These are phyloP conservation scores for Torulaspora microellipsoides DNA, from an alignment of 805 yeast genomes.

Conservation along the genomic window DNA sequence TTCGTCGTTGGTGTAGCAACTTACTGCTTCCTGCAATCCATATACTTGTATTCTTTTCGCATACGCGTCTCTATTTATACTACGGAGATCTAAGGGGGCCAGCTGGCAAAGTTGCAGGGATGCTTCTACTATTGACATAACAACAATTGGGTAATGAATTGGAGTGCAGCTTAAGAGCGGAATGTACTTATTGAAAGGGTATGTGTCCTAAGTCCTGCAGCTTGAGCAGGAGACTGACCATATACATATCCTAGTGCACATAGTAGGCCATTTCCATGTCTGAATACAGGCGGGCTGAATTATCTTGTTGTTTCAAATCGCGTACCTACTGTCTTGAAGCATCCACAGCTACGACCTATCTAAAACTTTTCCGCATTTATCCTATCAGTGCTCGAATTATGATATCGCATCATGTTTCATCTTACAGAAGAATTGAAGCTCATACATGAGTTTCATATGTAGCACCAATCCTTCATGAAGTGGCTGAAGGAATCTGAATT, in stretches of 20 bases:
- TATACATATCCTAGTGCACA: conserved; percentile 33
- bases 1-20: too few species aligned
- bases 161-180: too few species aligned
- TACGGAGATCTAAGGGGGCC: too few species aligned
- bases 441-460: conserved; percentile 47
- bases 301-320: conserved; percentile 31
- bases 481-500: conserved; percentile 37
- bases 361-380: conserved; percentile 31
- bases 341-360: conserved; percentile 53
- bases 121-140: too few species aligned
- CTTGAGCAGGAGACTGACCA: conserved; percentile 35
- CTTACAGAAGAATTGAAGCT: conserved; percentile 36
- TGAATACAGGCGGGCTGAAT: conserved; percentile 31
- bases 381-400: conserved; percentile 21
- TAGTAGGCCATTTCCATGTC: conserved; percentile 36
- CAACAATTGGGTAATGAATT: too few species aligned
- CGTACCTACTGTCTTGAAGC: conserved; percentile 38
- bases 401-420: conserved; percentile 33
- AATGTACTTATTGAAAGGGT: too few species aligned
- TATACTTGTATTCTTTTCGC: too few species aligned
- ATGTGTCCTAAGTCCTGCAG: conserved; percentile 1
- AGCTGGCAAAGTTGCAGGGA: too few species aligned
- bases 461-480: conserved; percentile 39
- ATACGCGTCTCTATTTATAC: too few species aligned
- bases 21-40: too few species aligned